Base-by-base conservation (phyloP, 2,329 filamentous ascomycete genomes). In the Aspergillus piperis region DNA sequence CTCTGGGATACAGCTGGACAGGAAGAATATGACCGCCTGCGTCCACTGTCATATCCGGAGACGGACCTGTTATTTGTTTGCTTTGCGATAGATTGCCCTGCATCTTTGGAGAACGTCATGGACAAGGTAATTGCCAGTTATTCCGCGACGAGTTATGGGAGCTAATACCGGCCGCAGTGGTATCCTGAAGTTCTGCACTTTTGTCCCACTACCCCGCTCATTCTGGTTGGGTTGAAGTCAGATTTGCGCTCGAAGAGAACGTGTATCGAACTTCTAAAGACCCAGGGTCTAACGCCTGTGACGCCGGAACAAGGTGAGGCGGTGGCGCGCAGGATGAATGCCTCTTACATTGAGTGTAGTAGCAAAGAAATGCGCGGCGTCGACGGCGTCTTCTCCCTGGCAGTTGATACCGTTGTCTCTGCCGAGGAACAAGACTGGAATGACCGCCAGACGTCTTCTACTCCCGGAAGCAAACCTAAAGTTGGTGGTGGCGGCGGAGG, bases 171-270 rank as follows among this genome's bases (percentile, higher is more conserved):
- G 47, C 5, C 8, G 59, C 54, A 98, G 95, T 99, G 95, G 95
- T 99, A 97, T 73, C 95, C 95, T 62, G 95, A 99, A 82, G 95
- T 99, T 70, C 87, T 98, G 58, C 95, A 99, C 80, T 99, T 99
- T 83, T 98, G 95, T 80, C 95, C 95, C 15, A 96, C 95, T 71
- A 98, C 94, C 2, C 95, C 95, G 23, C 88, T 99, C 66, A 90
- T 99, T 74, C 90, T 99, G 58, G 90, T 97, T 68, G 95, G 94
- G 61, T 88, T 99, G 73, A 99, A 99, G 80, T 97, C 94, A 23
- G 95, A 99, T 78, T 88, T 99, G 62, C 92, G 95, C 71, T 87
- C 89, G 80, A 98, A 98, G 84, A 90, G 91, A 78, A 94, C 92
- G 55, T 98, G 95, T 80, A 96, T 98, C 78, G 95, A 99, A 75